Evolutionary conservation across 2,329 filamentous ascomycete species (phyloP), one percentile per base, ranked within the genome.

Genomic region (Zasmidium citrigriseum): DNA sequence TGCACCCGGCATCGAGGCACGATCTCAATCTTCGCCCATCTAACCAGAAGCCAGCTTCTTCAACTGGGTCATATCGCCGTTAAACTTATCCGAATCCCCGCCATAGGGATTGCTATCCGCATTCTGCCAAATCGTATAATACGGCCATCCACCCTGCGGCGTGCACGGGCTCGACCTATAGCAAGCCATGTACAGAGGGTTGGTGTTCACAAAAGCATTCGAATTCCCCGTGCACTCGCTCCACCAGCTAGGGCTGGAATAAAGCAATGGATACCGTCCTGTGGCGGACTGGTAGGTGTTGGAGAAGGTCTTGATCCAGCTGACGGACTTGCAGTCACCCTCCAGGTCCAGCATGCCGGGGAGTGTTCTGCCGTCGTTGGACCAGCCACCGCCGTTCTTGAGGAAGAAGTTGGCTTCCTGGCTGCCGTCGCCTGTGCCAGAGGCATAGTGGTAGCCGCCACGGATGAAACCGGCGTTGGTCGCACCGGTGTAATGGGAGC

Each of bases 311-410:
- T 73, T 67, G 70, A 85, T 80, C 82, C 82, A 85, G 18, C 73
- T 65, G 1, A 82, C 78, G n/a, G 71, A 72, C 3, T 70, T 58
- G 46, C 76, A 78, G 59, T 83, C 71, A 5, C 78, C 80, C 71
- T 84, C 82, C 12, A 85, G 73, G 64, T 84, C 83, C 5, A 86
- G 74, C 81, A 85, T 83, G 2, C 83, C 82, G 1, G 82, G 83
- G 0, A 85, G 75, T 9, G 82, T 85, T 61, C 77, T 78, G 51
- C 81, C 81, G 62, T 85, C 82, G 18, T 67, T 69, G 20, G 75
- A 75, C 83, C 83, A 85, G 56, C 80, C 81, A 24, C 83, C 83
- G 46, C 82, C 83, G 64, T 84, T 73, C 0, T 75, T 69, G 50
- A 82, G 61, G 72, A 85, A 85, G 71, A 74, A 84, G 11, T 76